These are phyloP conservation scores for Phylloporus sp. DNA, from an alignment of 768 basidiomycete genomes.

Conservation along the genomic window DNA sequence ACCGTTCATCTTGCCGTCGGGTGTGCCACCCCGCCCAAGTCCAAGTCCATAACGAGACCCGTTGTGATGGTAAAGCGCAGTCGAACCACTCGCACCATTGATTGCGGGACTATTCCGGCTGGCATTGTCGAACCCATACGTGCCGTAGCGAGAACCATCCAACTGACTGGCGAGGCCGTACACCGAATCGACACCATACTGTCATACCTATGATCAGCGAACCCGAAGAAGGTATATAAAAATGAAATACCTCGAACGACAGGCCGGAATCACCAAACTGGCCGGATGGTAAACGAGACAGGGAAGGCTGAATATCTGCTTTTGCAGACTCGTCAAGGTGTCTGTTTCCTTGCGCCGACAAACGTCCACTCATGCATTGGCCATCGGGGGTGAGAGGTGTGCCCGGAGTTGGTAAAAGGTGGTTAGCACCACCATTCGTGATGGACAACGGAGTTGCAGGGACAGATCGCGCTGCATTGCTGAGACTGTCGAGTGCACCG, in stretches of 20 bases:
- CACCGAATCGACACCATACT: slow-evolving; percentile 56
- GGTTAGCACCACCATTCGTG: slow-evolving; percentile 40
- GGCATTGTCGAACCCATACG: slow-evolving; percentile 52
- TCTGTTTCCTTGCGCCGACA: slow-evolving; percentile 43
- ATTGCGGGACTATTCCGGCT: slow-evolving; percentile 33
- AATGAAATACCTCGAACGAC: slow-evolving; percentile 49
- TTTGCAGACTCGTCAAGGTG: slow-evolving; percentile 48
- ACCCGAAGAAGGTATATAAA: not conserved
- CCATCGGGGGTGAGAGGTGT: slow-evolving; percentile 59
- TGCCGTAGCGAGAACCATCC: slow-evolving; percentile 50
- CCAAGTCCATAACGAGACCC: slow-evolving; percentile 73
- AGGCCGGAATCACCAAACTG: slow-evolving; percentile 54
- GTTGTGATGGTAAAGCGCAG: slow-evolving; percentile 73
- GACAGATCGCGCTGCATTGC: slow-evolving; percentile 67
- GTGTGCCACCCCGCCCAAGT: slow-evolving; percentile 48
- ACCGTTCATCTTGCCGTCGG: slow-evolving; percentile 84
- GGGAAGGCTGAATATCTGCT: slow-evolving; percentile 62
- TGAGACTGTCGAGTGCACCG: slow-evolving; percentile 54
- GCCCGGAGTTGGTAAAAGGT: slow-evolving; percentile 59
- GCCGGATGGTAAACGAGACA: slow-evolving; percentile 59
- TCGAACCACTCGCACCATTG: slow-evolving; percentile 54
- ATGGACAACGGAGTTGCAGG: slow-evolving; percentile 72
- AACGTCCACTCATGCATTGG: slow-evolving; percentile 58
- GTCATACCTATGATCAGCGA: slow-evolving; percentile 25
- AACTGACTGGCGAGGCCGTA: slow-evolving; percentile 44